Conservation (phyloP, 1,284 basidiomycete genomes). For the Tilletia walkeri region DNA sequence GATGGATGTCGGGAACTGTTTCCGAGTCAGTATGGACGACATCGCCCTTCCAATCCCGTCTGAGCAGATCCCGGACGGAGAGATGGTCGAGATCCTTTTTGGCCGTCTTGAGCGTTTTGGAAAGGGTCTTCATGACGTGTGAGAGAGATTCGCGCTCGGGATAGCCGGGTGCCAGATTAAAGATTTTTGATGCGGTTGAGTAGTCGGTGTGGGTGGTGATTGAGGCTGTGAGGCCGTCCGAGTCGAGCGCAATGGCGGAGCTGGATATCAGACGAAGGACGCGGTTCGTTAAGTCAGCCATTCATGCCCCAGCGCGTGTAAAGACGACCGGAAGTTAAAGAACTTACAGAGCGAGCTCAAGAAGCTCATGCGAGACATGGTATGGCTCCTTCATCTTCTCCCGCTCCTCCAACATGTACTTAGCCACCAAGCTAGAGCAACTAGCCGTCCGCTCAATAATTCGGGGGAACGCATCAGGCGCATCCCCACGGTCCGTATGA, state of each 20-base stretch:
- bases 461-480: slow-evolving; percentile 44
- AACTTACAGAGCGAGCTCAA: slow-evolving; percentile 42
- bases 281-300: background rate
- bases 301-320: background rate
- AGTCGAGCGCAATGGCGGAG: slow-evolving; percentile 47
- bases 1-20: slow-evolving; percentile 42
- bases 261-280: background rate
- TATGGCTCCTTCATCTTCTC: slow-evolving; percentile 35
- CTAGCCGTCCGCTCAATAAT: slow-evolving; percentile 46
- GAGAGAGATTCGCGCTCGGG: slow-evolving; percentile 24
- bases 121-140: slow-evolving; percentile 46
- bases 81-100: slow-evolving; percentile 51
- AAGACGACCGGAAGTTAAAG: background rate
- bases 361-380: slow-evolving; percentile 45
- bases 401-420: slow-evolving; percentile 46
- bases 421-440: slow-evolving; percentile 52
- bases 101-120: slow-evolving; percentile 44
- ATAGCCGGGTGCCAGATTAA: slow-evolving; percentile 17
- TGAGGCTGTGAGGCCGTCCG: slow-evolving; percentile 41
- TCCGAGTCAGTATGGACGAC: slow-evolving; percentile 39
- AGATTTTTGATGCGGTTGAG: slow-evolving; percentile 24
- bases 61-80: slow-evolving; percentile 49
- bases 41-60: slow-evolving; percentile 55
- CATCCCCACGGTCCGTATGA: slow-evolving; percentile 51
- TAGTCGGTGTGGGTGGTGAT: slow-evolving; percentile 30